Percentiles rank a stretch among this genome's conserved stretches.
These are phyloP conservation scores for Prototheca cutis DNA, from an alignment of 163 green algal species.

Conservation along the genomic window DNA sequence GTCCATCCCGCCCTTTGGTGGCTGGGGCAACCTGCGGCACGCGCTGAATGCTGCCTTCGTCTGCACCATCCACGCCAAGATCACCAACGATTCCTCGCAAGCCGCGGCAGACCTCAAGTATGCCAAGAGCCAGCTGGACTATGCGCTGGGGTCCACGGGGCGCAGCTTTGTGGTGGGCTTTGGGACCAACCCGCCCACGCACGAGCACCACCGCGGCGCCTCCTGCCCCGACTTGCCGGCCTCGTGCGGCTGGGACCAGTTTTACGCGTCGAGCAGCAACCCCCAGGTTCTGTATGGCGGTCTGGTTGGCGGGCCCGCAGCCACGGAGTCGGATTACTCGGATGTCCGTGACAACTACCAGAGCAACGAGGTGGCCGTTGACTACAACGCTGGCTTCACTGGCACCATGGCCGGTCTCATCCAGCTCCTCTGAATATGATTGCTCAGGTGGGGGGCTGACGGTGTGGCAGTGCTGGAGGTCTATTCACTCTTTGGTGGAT, in stretches of 20 bases:
- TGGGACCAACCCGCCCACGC: constrained; percentile 19
- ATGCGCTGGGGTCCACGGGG: constrained; percentile 20
- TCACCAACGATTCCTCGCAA: neutral
- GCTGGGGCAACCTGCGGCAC: constrained; percentile 42
- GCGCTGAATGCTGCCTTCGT: constrained; percentile 31
- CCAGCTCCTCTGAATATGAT: constrained; percentile 25
- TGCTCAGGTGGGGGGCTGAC: too few species aligned
- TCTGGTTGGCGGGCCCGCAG: constrained; percentile 21
- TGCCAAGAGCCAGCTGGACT: constrained; percentile 30
- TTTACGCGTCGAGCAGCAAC: constrained; percentile 18
- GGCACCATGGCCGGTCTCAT: constrained; percentile 19
- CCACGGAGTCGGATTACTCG: constrained; percentile 14
- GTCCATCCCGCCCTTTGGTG: constrained; percentile 22
- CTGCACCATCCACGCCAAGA: constrained; percentile 16
- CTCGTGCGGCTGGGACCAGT: constrained; percentile 23
- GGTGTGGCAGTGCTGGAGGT: too few species aligned
- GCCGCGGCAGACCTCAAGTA: constrained; percentile 12
- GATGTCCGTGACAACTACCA: constrained; percentile 31
- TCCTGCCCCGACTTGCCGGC: constrained; percentile 25
- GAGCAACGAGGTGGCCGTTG: constrained; percentile 28
- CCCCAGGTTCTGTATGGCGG: constrained; percentile 25
- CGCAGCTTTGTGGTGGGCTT: constrained; percentile 37
- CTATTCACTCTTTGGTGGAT: too few species aligned
- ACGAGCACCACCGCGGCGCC: constrained; percentile 28
- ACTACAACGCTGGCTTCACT: constrained; percentile 39